These are phyloP conservation scores for Chrysanthemum makinoi DNA, from an alignment of 129 eudicot species.

Conservation along the genomic window DNA sequence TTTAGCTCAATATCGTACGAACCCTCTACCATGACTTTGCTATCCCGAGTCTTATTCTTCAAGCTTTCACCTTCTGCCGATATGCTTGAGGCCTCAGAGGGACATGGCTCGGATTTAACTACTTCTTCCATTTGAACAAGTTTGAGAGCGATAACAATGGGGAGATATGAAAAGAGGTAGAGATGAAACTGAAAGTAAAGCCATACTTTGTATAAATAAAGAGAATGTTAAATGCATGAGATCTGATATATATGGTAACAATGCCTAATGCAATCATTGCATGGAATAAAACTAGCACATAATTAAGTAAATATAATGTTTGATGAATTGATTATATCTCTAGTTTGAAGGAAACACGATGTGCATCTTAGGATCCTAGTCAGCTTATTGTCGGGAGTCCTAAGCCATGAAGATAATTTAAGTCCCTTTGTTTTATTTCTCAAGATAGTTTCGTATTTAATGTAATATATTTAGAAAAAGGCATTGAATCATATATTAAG, in stretches of 20 bases:
- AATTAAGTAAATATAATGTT: conserved; percentile 28
- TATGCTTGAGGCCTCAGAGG: conserved; percentile 59
- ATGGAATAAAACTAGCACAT: conserved; percentile 42
- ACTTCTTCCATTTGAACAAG: conserved; percentile 25
- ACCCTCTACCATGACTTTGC: conserved; percentile 24
- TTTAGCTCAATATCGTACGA: conserved; percentile 6
- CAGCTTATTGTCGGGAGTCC: conserved; percentile 27
- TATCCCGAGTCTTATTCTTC: conserved; percentile 29
- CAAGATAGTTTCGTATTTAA: conserved; percentile 30
- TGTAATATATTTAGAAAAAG: conserved; percentile 33
- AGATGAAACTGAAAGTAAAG: too few species aligned
- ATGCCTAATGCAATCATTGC: conserved; percentile 38
- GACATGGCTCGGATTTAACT: conserved; percentile 36
- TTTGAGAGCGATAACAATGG: not conserved
- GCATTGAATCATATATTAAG: conserved; percentile 22
- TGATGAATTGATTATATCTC: conserved; percentile 37
- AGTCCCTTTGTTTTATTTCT: conserved; percentile 22
- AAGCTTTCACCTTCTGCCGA: conserved; percentile 42
- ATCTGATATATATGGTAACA: conserved; percentile 49
- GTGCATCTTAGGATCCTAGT: conserved; percentile 29
- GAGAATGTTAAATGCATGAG: conserved; percentile 38
- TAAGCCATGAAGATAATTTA: conserved; percentile 1
- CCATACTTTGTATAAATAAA: conserved; percentile 33
- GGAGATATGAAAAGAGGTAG: conserved; percentile 13
- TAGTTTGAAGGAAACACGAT: conserved; percentile 32